Evolutionary conservation across 371 early-diverging fungal genomes (phyloP).

Genomic region (Rhizomucor miehei): DNA sequence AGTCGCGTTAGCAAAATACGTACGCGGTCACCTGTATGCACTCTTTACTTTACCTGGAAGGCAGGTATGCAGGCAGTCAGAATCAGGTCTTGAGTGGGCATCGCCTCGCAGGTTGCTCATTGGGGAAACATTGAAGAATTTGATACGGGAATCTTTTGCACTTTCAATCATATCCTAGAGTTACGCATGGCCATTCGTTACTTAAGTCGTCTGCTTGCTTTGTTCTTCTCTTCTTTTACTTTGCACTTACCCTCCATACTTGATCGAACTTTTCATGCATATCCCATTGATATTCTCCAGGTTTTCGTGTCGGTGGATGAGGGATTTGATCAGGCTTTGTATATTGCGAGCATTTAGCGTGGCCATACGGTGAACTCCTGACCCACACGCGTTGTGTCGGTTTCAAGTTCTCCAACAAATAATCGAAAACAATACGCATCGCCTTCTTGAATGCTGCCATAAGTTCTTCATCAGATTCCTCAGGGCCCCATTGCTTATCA

Average conservation of each 20-base stretch:
- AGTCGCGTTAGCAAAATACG: background rate
- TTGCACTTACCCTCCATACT: constrained; percentile 31
- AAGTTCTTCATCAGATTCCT: constrained; percentile 31
- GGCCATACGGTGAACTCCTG: constrained; percentile 47
- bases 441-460: constrained; percentile 31
- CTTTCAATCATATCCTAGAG: constrained; percentile 20
- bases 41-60: constrained; percentile 26
- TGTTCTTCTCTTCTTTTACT: background rate
- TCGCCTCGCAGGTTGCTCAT: constrained; percentile 41
- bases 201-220: background rate
- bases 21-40: background rate
- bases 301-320: constrained; percentile 26
- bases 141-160: constrained; percentile 25
- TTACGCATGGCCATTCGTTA: background rate
- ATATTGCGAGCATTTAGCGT: constrained; percentile 37
- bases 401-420: constrained; percentile 21
- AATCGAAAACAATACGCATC: constrained; percentile 25
- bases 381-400: constrained; percentile 40
- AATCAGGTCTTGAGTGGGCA: constrained; percentile 44
- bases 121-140: constrained; percentile 29
- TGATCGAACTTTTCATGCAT: constrained; percentile 35
- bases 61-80: constrained; percentile 46
- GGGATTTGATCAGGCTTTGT: constrained; percentile 31
- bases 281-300: constrained; percentile 49
- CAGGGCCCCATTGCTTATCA: constrained; percentile 31